Conservation (phyloP, 805 yeast species). For the Candida ficus region DNA sequence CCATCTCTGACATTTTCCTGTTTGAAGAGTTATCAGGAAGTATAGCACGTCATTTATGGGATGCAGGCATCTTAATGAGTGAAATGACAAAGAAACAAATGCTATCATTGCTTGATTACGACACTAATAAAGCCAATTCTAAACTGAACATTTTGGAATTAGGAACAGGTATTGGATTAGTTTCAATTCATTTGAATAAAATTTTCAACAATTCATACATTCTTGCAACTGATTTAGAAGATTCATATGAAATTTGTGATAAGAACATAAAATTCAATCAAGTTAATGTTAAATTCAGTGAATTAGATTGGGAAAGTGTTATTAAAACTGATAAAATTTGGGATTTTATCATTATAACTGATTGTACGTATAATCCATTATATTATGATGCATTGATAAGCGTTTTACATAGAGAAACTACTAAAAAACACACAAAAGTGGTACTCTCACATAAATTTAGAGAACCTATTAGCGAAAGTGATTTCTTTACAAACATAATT, state of each 20-base stretch:
- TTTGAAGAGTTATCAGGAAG: slow-evolving; percentile 35
- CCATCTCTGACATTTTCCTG: slow-evolving; percentile 11
- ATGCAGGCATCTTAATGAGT: slow-evolving; percentile 29
- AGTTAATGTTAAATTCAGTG: slow-evolving; percentile 21
- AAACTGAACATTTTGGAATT: slow-evolving; percentile 29
- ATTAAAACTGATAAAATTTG: slow-evolving; percentile 20
- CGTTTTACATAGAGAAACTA: slow-evolving; percentile 23
- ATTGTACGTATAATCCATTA: slow-evolving; percentile 38
- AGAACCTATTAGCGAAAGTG: slow-evolving; percentile 23
- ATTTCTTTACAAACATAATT: slow-evolving; percentile 17
- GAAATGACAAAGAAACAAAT: slow-evolving; percentile 8
- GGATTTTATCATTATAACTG: slow-evolving; percentile 35
- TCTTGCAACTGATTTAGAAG: slow-evolving; percentile 33
- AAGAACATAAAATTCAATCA: slow-evolving; percentile 24
- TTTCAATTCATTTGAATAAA: slow-evolving; percentile 28
- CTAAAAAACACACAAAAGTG: slow-evolving; percentile 8
- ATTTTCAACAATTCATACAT: slow-evolving; percentile 16
- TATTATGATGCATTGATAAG: slow-evolving; percentile 32
- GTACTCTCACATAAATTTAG: slow-evolving; percentile 24
- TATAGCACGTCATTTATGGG: slow-evolving; percentile 41
- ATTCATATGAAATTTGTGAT: slow-evolving; percentile 32
- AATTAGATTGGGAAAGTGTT: slow-evolving; percentile 34
- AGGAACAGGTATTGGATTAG: slow-evolving; percentile 40
- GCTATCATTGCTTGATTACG: slow-evolving; percentile 6
- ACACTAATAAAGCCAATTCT: neutral